These are phyloP conservation scores for Phyllosticta paracitricarpa DNA, from an alignment of 2,329 filamentous ascomycete genomes.

Conservation along the genomic window DNA sequence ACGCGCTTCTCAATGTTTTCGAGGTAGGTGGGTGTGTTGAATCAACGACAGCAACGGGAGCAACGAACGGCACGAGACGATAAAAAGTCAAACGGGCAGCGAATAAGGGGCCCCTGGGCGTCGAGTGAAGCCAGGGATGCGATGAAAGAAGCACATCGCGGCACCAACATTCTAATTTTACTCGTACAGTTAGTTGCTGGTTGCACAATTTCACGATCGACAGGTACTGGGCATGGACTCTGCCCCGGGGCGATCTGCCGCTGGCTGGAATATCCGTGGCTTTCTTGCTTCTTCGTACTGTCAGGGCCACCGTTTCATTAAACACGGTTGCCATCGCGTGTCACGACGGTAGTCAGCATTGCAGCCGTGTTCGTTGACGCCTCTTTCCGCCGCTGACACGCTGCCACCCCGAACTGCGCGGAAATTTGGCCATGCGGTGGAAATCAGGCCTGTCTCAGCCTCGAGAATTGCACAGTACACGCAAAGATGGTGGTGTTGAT, in stretches of 20 bases:
- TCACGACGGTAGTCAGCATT: neutral
- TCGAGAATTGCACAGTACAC: neutral
- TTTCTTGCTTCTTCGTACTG: neutral
- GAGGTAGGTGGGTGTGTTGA: neutral
- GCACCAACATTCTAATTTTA: constrained; percentile 9
- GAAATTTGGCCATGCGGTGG: neutral
- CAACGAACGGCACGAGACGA: constrained; percentile 1
- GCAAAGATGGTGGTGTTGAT: neutral
- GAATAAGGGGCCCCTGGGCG: neutral
- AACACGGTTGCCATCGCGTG: neutral
- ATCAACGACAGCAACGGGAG: neutral
- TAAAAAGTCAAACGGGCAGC: constrained; percentile 6
- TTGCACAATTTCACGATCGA: constrained; percentile 6
- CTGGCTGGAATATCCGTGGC: neutral
- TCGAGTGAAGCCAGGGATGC: constrained; percentile 10
- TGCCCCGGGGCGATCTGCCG: neutral
- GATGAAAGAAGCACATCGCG: constrained; percentile 3
- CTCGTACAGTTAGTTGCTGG: neutral
- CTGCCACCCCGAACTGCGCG: neutral
- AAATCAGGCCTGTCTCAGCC: neutral
- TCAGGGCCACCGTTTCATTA: neutral
- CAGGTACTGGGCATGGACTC: neutral
- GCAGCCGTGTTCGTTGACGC: neutral
- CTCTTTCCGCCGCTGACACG: neutral
- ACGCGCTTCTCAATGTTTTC: constrained; percentile 1